Evolutionary conservation across 139 green algal species (phyloP).

Genomic region (Chlamydomonas incerta): DNA sequence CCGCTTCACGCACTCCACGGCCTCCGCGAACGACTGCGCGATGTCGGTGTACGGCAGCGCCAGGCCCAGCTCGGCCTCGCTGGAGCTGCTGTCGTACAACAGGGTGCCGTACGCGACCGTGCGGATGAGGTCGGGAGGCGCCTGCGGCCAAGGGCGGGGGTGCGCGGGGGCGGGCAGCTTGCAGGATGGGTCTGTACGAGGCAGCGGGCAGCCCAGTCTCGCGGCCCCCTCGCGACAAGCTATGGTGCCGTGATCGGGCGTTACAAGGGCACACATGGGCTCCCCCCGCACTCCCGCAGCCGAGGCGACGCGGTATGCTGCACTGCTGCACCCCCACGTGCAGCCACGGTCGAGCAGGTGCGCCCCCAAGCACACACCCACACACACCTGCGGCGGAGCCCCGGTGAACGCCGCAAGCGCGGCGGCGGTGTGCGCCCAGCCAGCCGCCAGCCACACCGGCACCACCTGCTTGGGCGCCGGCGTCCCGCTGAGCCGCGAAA

Average conservation of each 20-base stretch:
- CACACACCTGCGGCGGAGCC: constrained; percentile 10
- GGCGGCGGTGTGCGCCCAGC: constrained; percentile 5
- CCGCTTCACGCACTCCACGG: not conserved
- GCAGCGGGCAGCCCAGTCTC: no score
- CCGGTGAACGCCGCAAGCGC: not conserved
- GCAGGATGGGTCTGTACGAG: not conserved
- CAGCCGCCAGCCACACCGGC: constrained; percentile 24
- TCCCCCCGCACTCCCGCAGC: no score
- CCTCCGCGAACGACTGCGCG: not conserved
- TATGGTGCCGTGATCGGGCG: no score
- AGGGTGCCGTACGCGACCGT: constrained; percentile 26
- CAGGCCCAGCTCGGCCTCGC: constrained; percentile 22
- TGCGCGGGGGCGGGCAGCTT: no score
- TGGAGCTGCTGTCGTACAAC: constrained; percentile 25
- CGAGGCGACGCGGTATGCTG: no score
- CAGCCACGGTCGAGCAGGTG: not conserved
- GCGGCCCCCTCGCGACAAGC: no score
- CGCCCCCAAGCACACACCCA: not conserved
- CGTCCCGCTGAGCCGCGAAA: constrained; percentile 2
- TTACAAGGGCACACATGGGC: no score
- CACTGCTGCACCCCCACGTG: not conserved
- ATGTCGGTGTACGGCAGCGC: constrained; percentile 28
- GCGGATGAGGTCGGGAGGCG: constrained; percentile 15
- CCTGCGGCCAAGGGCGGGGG: not conserved
- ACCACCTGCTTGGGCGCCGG: not conserved